These are phyloP conservation scores for Suillus ampliporus DNA, from an alignment of 768 basidiomycete species.

Conservation along the genomic window DNA sequence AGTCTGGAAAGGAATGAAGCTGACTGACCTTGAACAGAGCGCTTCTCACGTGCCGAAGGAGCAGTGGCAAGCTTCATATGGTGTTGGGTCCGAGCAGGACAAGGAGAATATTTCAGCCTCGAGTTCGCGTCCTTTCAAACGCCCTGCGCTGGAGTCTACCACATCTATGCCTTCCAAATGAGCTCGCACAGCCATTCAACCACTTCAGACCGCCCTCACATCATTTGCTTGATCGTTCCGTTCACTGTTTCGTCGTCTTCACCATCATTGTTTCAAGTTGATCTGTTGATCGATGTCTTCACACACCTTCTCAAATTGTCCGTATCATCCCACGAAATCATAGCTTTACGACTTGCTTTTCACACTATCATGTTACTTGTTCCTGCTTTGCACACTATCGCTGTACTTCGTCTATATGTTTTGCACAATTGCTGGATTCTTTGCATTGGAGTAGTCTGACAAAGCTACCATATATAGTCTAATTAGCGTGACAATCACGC, in stretches of 20 bases:
- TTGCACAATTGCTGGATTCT: no score
- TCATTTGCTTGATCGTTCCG: not conserved
- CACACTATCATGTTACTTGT: no score
- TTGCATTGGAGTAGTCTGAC: no score
- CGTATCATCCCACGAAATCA: no score
- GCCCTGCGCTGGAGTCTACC: not conserved
- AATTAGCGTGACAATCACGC: no score
- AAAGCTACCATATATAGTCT: no score
- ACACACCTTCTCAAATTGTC: no score
- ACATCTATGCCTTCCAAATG: not conserved
- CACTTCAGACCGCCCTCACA: not conserved
- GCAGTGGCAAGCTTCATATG: not conserved
- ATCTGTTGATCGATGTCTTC: not conserved
- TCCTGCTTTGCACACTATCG: no score
- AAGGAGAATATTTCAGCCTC: not conserved
- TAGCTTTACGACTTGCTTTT: no score
- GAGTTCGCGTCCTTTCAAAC: not conserved
- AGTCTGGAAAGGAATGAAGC: not conserved
- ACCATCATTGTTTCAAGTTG: no score
- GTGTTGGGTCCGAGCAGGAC: not conserved
- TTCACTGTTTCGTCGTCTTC: not conserved
- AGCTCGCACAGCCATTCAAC: not conserved
- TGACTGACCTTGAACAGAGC: not conserved
- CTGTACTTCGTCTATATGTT: no score
- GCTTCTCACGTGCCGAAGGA: not conserved